Conservation (phyloP, 768 basidiomycete genomes). For the Suillus discolor region DNA sequence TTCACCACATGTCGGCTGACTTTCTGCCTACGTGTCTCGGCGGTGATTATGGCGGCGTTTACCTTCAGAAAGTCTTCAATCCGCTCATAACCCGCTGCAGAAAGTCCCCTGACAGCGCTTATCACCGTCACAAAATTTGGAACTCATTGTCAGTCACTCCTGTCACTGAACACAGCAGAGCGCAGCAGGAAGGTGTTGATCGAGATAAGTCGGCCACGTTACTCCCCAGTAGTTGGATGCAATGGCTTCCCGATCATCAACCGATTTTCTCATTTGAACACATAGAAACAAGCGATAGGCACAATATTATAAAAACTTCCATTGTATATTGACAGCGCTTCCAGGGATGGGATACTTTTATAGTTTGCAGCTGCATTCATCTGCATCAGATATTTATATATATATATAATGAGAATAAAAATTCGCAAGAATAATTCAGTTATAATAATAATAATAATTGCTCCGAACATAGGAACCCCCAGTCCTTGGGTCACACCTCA, state of each 20-base stretch:
- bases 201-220: not conserved
- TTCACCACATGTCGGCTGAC: conserved; percentile 2
- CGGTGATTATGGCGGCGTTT: conserved; percentile 10
- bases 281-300: not conserved
- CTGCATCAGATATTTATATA: not conserved
- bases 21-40: conserved; percentile 2
- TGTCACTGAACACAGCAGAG: not conserved
- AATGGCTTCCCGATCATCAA: not conserved
- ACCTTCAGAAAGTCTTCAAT: not conserved
- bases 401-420: not conserved
- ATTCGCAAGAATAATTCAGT: not conserved
- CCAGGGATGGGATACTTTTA: not conserved
- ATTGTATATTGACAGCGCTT: conserved; percentile 1
- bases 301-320: not conserved
- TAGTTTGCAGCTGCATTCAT: not conserved
- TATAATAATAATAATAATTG: conserved; percentile 9
- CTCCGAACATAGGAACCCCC: not conserved
- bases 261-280: not conserved
- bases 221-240: not conserved
- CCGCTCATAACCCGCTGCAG: not conserved
- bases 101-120: conserved; percentile 2
- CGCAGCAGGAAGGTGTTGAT: not conserved
- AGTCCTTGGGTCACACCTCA: not conserved
- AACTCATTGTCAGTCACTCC: conserved; percentile 1
- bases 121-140: not conserved